Evolutionary conservation across 768 basidiomycete species (phyloP).

Genomic region (Leccinum subtestaceum): DNA sequence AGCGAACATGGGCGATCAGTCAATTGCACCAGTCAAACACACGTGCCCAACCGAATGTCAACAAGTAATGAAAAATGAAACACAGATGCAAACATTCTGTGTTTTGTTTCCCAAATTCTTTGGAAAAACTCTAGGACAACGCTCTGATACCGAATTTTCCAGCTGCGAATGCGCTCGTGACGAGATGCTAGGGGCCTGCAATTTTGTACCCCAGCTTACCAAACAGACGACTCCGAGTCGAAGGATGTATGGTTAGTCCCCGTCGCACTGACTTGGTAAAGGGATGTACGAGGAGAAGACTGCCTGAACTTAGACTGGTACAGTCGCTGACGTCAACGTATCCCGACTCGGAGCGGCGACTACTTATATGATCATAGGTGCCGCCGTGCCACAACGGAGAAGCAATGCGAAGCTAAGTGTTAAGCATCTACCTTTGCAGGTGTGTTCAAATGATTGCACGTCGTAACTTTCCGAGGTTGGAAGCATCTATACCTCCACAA

Average conservation of each 20-base stretch:
- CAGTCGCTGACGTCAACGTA: too few relatives aligned
- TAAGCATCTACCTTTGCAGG: too few relatives aligned
- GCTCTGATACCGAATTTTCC: conserved; percentile 62
- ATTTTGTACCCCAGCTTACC: conserved; percentile 63
- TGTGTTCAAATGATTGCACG: too few relatives aligned
- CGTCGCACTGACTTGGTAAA: too few relatives aligned
- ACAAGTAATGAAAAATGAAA: not conserved
- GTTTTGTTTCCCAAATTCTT: conserved; percentile 72
- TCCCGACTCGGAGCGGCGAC: too few relatives aligned
- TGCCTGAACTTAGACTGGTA: too few relatives aligned
- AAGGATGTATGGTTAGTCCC: not conserved
- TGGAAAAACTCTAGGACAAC: conserved; percentile 66
- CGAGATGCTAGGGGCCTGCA: conserved; percentile 52
- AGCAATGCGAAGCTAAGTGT: too few relatives aligned
- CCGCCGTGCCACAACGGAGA: too few relatives aligned
- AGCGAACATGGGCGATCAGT: not conserved
- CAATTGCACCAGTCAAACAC: conserved; percentile 26
- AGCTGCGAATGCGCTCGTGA: conserved; percentile 60
- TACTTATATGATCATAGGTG: too few relatives aligned
- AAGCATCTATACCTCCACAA: too few relatives aligned
- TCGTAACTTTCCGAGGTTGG: too few relatives aligned
- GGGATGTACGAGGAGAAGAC: too few relatives aligned
- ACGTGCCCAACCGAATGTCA: conserved; percentile 40
- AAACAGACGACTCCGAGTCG: conserved; percentile 54
- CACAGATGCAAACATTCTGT: conserved; percentile 54